Evolutionary conservation across 306 rosid genomes (phyloP), one percentile per base, ranked within the genome.

Genomic region (Citrullus amarus): DNA sequence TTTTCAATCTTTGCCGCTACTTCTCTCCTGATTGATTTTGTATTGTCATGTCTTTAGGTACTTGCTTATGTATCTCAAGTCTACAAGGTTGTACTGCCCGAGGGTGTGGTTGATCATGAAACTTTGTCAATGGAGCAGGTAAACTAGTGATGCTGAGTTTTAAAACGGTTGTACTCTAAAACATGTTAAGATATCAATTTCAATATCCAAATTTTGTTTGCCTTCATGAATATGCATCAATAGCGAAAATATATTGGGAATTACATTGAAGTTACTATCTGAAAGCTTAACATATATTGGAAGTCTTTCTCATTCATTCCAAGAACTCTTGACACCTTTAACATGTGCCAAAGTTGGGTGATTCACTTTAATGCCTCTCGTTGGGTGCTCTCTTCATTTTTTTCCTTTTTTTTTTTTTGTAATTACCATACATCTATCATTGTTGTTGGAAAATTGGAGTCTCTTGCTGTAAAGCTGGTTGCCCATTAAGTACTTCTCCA

Each of bases 41-140:
- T 56, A 77, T 73, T 70, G 48, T 75, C 72, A 74, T 74, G 81
- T 77, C 66, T 73, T 83, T 88, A 96, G 99, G 82, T 96, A 82
- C 82, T 92, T 81, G 97, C 99, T 59, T 96, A 90, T 89, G 99
- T 96, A 60, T 92, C 99, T 72, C 97, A 96, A 96, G 99, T 96
- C 82, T 92, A 96, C 79, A 87, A 87, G 79, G 82, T 96, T 79
- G 84, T 88, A 77, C 90, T 96, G 76, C 99, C 99, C 0, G 89
- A 88, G 80, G 99, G 82, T 25, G 51, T 83, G 32, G 63, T 92
- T 80, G 91, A 96, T 84, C 81, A 89, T 79, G 74, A 88, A 46
- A 79, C 78, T 68, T 39, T 96, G 85, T 81, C 91, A 17, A 88
- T 91, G 79, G 93, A 90, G 79, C 98, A 87, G 90, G 92, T 89